Evolutionary conservation across 345 rosid genomes (phyloP).

Genomic region (Aurinia saxatilis): DNA sequence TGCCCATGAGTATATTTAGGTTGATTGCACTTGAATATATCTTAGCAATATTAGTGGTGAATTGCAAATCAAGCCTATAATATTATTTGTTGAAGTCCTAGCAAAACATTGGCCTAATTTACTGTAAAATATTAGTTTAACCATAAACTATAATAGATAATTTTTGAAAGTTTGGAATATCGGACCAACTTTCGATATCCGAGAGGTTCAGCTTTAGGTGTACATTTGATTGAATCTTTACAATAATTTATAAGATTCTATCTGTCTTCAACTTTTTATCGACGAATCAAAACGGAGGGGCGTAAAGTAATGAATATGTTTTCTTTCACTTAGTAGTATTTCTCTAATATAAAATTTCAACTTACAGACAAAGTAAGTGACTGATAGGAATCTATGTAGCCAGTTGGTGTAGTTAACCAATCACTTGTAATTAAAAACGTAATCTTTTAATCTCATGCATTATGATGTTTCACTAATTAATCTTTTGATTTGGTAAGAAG

Average conservation of each 20-base stretch:
- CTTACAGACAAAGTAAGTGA: slow-evolving; percentile 16
- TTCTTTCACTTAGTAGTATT: slow-evolving; percentile 1
- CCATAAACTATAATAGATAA: no score
- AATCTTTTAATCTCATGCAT: neutral
- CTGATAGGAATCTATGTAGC: slow-evolving; percentile 9
- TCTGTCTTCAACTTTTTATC: neutral
- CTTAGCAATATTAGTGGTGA: no score
- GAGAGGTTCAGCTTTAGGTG: neutral
- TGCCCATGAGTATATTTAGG: neutral
- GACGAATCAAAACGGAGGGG: slow-evolving; percentile 10
- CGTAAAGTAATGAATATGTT: slow-evolving; percentile 15
- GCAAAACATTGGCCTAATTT: no score
- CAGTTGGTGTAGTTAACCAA: slow-evolving; percentile 20
- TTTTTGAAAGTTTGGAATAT: neutral
- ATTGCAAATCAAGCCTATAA: neutral
- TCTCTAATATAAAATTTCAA: slow-evolving; percentile 7
- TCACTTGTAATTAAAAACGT: slow-evolving; percentile 8
- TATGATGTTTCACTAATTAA: slow-evolving; percentile 24
- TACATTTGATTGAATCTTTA: slow-evolving; percentile 3
- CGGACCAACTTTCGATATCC: neutral
- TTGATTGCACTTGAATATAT: neutral
- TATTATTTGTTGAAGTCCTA: neutral
- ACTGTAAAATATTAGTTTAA: no score
- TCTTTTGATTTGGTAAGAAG: slow-evolving; percentile 25
- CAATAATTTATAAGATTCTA: neutral